Evolutionary conservation across 1,284 basidiomycete species (phyloP), one percentile per base, ranked within the genome.

Genomic region (Austroboletus niveus): DNA sequence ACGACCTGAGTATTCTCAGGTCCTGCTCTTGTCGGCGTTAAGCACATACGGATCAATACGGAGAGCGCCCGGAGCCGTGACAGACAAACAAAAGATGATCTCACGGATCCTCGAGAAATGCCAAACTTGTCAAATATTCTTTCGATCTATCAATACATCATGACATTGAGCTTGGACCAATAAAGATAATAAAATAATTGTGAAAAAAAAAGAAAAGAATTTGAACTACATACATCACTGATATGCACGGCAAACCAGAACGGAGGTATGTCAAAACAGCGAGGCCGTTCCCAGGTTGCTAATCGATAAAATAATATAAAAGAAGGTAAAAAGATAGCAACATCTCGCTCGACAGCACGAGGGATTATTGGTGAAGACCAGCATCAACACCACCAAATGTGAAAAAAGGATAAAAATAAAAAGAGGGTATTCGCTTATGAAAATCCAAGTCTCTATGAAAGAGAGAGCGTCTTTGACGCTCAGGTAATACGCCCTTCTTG

Each of bases 141-240:
- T 24, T 24, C 22, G 47, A 43, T 42, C 45, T 68, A 68, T 40
- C 15, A 50, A 61, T 65, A 66, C 65, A 65, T 44, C 51, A 40
- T 45, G 34, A 20, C 27, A 29, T 8, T 29, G 27, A 27, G 27
- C 27, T 17, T 17, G 17, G 17, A 17, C 22, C 4, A 29, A 29
- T 29, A 29, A 29, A 7, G 27, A 51, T 48, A 47, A 48, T 34
- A 41, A 42, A 41, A 57, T 39, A 45, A 52, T 31, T 45, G 45
- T 31, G 17, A 17, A 10, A 20, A 36, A 38, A 32, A 35, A 47
- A 36, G 32, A 2, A 27, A 42, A 10, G 35, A 27, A 12, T 11
- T 45, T 14, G 27, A 44, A 41, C 35, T 31, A 54, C 50, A 57
- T 53, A 29, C 27, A 29, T 29, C 48, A 14, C 48, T 46, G 55